A percentile compares a stretch with the other conserved stretches of the same genome.
phyloP scores from a whole-genome alignment of 2,329 filamentous ascomycete species.

The Fusarium torreyae region DNA sequence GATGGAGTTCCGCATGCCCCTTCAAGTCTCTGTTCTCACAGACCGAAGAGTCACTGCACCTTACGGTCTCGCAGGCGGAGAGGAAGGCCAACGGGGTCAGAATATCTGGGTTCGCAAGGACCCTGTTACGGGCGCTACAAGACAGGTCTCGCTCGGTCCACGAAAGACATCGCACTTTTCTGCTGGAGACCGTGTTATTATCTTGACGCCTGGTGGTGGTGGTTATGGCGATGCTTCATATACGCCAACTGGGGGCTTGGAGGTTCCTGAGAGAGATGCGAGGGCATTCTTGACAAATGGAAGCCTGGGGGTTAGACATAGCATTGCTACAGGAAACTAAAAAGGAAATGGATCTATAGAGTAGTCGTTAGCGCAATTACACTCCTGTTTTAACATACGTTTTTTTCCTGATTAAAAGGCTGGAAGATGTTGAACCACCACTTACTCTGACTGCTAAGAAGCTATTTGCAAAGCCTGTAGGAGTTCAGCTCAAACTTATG shows the following conservation, averaged over 20 bases:
- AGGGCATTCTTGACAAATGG: slow-evolving; percentile 41
- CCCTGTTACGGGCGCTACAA: slow-evolving; percentile 50
- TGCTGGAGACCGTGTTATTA: slow-evolving; percentile 46
- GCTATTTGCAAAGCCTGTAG: no score
- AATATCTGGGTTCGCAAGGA: slow-evolving; percentile 75
- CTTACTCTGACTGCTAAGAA: no score
- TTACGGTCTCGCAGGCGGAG: slow-evolving; percentile 81
- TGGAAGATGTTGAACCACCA: no score
- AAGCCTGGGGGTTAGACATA: slow-evolving; percentile 39
- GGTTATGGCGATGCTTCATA: slow-evolving; percentile 37
- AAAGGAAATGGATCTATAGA: neutral
- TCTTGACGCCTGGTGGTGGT: slow-evolving; percentile 49
- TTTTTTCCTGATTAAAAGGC: no score
- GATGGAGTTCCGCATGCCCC: slow-evolving; percentile 84
- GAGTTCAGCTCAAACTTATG: no score
- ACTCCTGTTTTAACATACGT: fast-evolving
- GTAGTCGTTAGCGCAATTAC: neutral
- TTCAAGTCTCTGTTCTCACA: slow-evolving; percentile 84
- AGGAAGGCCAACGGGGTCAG: slow-evolving; percentile 75
- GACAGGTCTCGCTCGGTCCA: slow-evolving; percentile 49
- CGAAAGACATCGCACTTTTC: slow-evolving; percentile 44
- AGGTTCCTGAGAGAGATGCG: slow-evolving; percentile 23
- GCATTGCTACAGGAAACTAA: slow-evolving; percentile 41
- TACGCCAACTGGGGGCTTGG: neutral
- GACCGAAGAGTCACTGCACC: slow-evolving; percentile 83